Percentiles rank a stretch among this genome's conserved stretches.
Conservation (phyloP, 208 protist species). For the Jaenimonas drosophilae region DNA sequence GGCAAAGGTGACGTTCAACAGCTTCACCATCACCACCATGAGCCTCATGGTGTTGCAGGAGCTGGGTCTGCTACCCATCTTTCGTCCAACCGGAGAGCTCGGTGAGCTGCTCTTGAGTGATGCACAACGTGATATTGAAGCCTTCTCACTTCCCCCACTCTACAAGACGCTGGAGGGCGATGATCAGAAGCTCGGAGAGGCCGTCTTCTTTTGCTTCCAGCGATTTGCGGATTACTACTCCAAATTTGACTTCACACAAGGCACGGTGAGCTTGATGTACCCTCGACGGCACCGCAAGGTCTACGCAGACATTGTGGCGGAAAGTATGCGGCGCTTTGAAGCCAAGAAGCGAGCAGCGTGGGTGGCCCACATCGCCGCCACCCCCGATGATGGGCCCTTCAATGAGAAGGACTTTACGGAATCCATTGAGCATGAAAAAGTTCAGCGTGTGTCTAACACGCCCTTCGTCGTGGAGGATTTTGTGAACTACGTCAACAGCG, state of each 20-base stretch:
- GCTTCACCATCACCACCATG: conserved; percentile 88
- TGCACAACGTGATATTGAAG: conserved; percentile 21
- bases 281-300: conserved; percentile 65
- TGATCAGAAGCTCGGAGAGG: conserved; percentile 78
- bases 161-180: conserved; percentile 69
- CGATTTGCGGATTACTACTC: conserved; percentile 85
- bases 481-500: conserved; percentile 86
- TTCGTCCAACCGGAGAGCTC: conserved; percentile 51
- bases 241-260: conserved; percentile 67
- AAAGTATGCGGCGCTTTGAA: conserved; percentile 36
- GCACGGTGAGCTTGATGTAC: conserved; percentile 79
- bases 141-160: conserved; percentile 52
- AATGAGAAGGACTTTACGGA: conserved; percentile 41
- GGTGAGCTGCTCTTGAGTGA: conserved; percentile 69
- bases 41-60: conserved; percentile 87
- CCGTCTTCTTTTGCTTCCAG: conserved; percentile 70
- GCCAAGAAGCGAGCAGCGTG: conserved; percentile 49
- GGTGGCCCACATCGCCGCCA: conserved; percentile 25
- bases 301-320: conserved; percentile 49
- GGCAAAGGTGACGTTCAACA: conserved; percentile 79
- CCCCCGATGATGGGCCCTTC: conserved; percentile 33
- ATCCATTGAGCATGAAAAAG: conserved; percentile 40
- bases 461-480: conserved; percentile 84
- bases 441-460: conserved; percentile 38
- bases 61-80: conserved; percentile 72